phyloP scores from a whole-genome alignment of 176 grass and related monocot species.

The Musa schizocarpa region DNA sequence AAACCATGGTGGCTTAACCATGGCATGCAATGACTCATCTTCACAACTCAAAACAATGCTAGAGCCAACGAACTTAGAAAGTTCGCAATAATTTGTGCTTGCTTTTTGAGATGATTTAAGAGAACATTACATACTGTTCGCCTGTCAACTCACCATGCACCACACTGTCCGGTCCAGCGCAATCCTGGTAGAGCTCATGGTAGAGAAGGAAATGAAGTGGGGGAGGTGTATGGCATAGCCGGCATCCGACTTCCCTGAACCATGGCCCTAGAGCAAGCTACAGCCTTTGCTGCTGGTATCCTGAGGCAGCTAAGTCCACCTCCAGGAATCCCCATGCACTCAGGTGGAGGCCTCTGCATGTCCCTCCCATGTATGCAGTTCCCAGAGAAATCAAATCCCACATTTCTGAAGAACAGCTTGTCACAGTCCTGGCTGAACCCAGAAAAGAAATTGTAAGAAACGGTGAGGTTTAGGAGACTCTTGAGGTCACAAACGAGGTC shows the following conservation, averaged over 20 bases:
- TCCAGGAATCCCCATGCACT: constrained; percentile 43
- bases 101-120: too few species aligned
- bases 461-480: constrained; percentile 66
- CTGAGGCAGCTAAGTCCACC: constrained; percentile 61
- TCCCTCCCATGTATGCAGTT: constrained; percentile 68
- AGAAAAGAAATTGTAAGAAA: constrained; percentile 87
- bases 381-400: constrained; percentile 66
- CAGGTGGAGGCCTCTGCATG: constrained; percentile 71
- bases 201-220: background rate
- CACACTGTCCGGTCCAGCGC: background rate
- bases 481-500: constrained; percentile 66
- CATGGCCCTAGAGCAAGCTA: constrained; percentile 27
- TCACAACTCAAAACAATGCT: too few species aligned
- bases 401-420: constrained; percentile 29
- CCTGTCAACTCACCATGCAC: too few species aligned
- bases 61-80: too few species aligned
- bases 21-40: too few species aligned
- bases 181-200: background rate
- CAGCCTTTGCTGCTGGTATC: constrained; percentile 32
- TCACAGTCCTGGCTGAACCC: constrained; percentile 61
- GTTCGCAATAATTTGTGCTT: too few species aligned
- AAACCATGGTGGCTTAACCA: background rate
- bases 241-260: constrained; percentile 29
- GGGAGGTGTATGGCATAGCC: constrained; percentile 19
- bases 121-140: too few species aligned